A percentile compares a stretch with the other conserved stretches of the same genome.
Evolutionary conservation across 805 yeast genomes (phyloP).

Genomic region (Candida ipomoeae): DNA sequence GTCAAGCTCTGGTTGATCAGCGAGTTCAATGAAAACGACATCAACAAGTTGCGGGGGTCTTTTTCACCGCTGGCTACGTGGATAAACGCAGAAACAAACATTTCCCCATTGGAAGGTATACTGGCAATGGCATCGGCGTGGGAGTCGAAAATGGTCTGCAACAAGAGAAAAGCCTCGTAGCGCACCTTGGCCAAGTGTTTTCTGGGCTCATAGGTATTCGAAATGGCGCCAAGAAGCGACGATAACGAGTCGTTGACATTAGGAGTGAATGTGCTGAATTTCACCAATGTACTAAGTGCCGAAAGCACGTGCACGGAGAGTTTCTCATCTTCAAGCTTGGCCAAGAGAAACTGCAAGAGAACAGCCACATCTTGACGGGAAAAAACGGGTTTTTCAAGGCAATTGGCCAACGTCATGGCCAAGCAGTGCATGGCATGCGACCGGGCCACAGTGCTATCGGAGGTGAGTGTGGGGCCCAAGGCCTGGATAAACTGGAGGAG

Average conservation of each 20-base stretch:
- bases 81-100: constrained; percentile 54
- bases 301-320: constrained; percentile 48
- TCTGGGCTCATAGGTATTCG: constrained; percentile 46
- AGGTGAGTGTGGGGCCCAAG: constrained; percentile 60
- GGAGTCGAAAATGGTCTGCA: constrained; percentile 33
- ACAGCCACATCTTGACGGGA: constrained; percentile 48
- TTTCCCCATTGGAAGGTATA: constrained; percentile 27
- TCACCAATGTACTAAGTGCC: constrained; percentile 51
- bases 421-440: constrained; percentile 43
- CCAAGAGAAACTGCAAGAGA: constrained; percentile 52
- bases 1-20: constrained; percentile 40
- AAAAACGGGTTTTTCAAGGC: constrained; percentile 24
- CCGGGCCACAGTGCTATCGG: constrained; percentile 52
- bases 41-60: constrained; percentile 82
- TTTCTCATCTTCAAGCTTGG: constrained; percentile 63
- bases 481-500: constrained; percentile 52
- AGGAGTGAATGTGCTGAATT: constrained; percentile 46
- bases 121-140: constrained; percentile 21
- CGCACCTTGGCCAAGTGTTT: constrained; percentile 61
- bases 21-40: constrained; percentile 58
- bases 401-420: constrained; percentile 27
- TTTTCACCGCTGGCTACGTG: constrained; percentile 82
- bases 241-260: constrained; percentile 26
- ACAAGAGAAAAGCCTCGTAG: constrained; percentile 50
- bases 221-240: constrained; percentile 30